phyloP scores from a whole-genome alignment of 1,284 basidiomycete species.

The Vanrija humicola region DNA sequence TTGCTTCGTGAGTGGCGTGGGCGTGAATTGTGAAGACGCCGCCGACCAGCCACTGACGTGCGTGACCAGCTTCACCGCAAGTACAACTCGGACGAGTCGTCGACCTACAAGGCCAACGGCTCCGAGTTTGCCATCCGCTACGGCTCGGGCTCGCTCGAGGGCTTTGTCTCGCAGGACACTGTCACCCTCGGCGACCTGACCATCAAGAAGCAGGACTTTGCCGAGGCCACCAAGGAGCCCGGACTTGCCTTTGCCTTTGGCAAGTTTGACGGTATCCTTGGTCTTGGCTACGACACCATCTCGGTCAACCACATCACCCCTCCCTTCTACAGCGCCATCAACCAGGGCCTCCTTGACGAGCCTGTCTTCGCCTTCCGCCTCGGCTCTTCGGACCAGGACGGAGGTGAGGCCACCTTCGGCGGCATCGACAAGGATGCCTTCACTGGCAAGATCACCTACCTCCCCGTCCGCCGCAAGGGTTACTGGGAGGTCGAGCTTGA shows the following conservation, averaged over 20 bases:
- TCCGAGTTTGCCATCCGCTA: constrained; percentile 89
- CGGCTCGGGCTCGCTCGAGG: constrained; percentile 95
- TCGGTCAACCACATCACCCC: constrained; percentile 86
- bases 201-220: constrained; percentile 81
- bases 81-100: constrained; percentile 81
- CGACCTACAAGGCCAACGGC: constrained; percentile 89
- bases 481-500: constrained; percentile 98
- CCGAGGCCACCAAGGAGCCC: constrained; percentile 94
- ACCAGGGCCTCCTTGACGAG: constrained; percentile 73
- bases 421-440: constrained; percentile 80
- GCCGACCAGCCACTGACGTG: background rate
- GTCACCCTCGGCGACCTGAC: constrained; percentile 79
- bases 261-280: constrained; percentile 93
- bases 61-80: constrained; percentile 66
- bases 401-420: constrained; percentile 90
- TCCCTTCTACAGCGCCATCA: constrained; percentile 93
- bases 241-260: constrained; percentile 95
- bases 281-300: constrained; percentile 94
- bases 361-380: constrained; percentile 95
- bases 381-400: constrained; percentile 79
- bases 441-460: constrained; percentile 78
- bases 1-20: constrained; percentile 64
- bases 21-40: background rate
- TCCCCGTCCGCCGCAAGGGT: constrained; percentile 89
- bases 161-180: constrained; percentile 84